These are phyloP conservation scores for Patellifolia procumbens DNA, from an alignment of 179 eudicot genomes.

Conservation along the genomic window DNA sequence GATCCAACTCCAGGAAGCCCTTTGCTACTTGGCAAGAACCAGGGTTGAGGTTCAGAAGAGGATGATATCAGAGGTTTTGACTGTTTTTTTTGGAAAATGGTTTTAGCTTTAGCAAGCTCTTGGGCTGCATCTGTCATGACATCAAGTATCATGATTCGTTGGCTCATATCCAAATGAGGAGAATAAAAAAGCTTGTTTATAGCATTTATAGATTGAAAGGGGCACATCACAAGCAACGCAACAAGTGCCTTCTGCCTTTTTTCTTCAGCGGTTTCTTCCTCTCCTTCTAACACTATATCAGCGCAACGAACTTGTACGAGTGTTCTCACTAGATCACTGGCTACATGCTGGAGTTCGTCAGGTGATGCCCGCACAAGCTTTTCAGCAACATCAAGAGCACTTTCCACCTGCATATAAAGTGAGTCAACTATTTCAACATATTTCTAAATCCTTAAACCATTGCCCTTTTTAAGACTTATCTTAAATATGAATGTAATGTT, in stretches of 20 bases:
- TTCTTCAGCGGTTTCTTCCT: slow-evolving; percentile 88
- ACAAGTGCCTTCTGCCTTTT: slow-evolving; percentile 80
- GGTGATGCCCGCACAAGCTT: slow-evolving; percentile 91
- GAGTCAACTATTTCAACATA: slow-evolving; percentile 2
- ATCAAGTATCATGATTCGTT: slow-evolving; percentile 88
- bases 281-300: slow-evolving; percentile 74
- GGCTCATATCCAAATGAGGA: slow-evolving; percentile 79
- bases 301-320: slow-evolving; percentile 83
- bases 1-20: slow-evolving; percentile 78
- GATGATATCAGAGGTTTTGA: slow-evolving; percentile 57
- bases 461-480: neutral
- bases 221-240: slow-evolving; percentile 72
- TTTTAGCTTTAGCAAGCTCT: slow-evolving; percentile 73
- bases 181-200: slow-evolving; percentile 75
- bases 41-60: slow-evolving; percentile 60
- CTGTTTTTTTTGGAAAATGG: slow-evolving; percentile 38
- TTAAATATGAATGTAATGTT: neutral
- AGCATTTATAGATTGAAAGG: slow-evolving; percentile 70
- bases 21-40: slow-evolving; percentile 77
- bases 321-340: slow-evolving; percentile 70
- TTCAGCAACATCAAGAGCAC: slow-evolving; percentile 91
- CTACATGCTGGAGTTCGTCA: slow-evolving; percentile 70
- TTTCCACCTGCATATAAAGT: slow-evolving; percentile 61
- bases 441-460: too few species aligned
- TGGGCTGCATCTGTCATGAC: slow-evolving; percentile 89